These are phyloP conservation scores for Candida jianshihensis DNA, from an alignment of 805 yeast species.

Conservation along the genomic window DNA sequence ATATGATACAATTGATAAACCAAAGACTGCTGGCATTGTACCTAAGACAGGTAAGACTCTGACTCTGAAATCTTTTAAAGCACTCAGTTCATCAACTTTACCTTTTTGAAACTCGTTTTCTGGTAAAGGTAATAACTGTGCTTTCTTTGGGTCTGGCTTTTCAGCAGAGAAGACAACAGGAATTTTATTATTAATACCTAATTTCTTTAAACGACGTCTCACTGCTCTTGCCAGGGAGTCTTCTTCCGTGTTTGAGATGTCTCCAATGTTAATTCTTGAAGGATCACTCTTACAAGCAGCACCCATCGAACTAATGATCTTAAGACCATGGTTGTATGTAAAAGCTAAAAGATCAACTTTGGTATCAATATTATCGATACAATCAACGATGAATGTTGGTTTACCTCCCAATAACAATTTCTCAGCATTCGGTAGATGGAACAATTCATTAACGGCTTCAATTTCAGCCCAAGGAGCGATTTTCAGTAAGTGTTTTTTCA, in stretches of 20 bases:
- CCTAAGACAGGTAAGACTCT: conserved; percentile 94
- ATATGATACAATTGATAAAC: conserved; percentile 82
- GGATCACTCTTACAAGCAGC: conserved; percentile 97
- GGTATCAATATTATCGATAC: conserved; percentile 96
- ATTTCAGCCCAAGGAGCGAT: conserved; percentile 94
- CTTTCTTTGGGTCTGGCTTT: conserved; percentile 94
- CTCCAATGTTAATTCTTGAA: conserved; percentile 82
- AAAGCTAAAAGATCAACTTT: conserved; percentile 82
- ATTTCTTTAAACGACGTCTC: conserved; percentile 72
- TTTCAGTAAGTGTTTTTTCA: conserved; percentile 56
- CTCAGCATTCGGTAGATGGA: conserved; percentile 63
- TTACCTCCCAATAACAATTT: conserved; percentile 46
- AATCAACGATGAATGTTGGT: conserved; percentile 84
- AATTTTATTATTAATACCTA: conserved; percentile 69
- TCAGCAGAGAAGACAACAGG: conserved; percentile 91
- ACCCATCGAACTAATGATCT: conserved; percentile 90
- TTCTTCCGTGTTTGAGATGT: conserved; percentile 84
- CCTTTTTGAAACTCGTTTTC: conserved; percentile 79
- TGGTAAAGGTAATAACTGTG: conserved; percentile 76
- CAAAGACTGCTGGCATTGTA: conserved; percentile 95
- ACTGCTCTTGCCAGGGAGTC: conserved; percentile 89
- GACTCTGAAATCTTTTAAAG: conserved; percentile 84
- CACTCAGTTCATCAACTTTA: conserved; percentile 78
- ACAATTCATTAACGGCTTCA: conserved; percentile 70
- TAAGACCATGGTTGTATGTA: conserved; percentile 52